Percentiles rank a stretch among this genome's conserved stretches.
These are phyloP conservation scores for Boletus bicolor DNA, from an alignment of 768 basidiomycete genomes.

Conservation along the genomic window DNA sequence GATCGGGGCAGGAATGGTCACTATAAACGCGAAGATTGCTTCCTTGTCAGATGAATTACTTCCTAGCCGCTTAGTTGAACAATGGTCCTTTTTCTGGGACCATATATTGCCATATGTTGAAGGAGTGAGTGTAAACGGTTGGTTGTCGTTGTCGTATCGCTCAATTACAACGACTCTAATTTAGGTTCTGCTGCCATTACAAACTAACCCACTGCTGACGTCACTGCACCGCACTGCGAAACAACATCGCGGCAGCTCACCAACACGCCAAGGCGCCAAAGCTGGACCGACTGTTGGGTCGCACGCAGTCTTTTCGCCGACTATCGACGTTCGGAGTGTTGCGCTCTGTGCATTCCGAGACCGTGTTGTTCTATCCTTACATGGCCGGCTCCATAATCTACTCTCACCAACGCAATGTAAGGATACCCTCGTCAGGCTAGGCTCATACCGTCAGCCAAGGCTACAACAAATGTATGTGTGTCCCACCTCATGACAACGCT, in stretches of 20 bases:
- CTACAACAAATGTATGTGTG: slow-evolving; percentile 73
- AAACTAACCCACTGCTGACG: slow-evolving; percentile 60
- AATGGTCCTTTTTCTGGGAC: slow-evolving; percentile 94
- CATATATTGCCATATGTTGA: slow-evolving; percentile 84
- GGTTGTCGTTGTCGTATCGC: not conserved
- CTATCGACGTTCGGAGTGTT: slow-evolving; percentile 80
- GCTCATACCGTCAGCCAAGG: slow-evolving; percentile 61
- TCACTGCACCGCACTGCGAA: slow-evolving; percentile 65
- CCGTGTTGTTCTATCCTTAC: slow-evolving; percentile 68
- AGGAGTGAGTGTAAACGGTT: slow-evolving; percentile 53
- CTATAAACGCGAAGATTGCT: slow-evolving; percentile 79
- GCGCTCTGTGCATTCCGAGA: slow-evolving; percentile 79
- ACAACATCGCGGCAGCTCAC: slow-evolving; percentile 49
- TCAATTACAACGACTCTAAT: slow-evolving; percentile 23
- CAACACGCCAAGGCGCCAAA: slow-evolving; percentile 50
- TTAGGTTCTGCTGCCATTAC: slow-evolving; percentile 58
- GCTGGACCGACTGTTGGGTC: slow-evolving; percentile 28
- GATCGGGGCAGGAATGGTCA: slow-evolving; percentile 87
- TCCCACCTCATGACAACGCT: not conserved
- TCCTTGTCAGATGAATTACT: slow-evolving; percentile 78
- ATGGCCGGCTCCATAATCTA: slow-evolving; percentile 50
- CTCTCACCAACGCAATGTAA: slow-evolving; percentile 53
- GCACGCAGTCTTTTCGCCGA: slow-evolving; percentile 37
- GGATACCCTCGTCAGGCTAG: slow-evolving; percentile 53
- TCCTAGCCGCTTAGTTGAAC: slow-evolving; percentile 72